Evolutionary conservation across 352 stramenopile genomes (phyloP), one percentile per base, ranked within the genome.

Genomic region (Plasmopara halstedii): DNA sequence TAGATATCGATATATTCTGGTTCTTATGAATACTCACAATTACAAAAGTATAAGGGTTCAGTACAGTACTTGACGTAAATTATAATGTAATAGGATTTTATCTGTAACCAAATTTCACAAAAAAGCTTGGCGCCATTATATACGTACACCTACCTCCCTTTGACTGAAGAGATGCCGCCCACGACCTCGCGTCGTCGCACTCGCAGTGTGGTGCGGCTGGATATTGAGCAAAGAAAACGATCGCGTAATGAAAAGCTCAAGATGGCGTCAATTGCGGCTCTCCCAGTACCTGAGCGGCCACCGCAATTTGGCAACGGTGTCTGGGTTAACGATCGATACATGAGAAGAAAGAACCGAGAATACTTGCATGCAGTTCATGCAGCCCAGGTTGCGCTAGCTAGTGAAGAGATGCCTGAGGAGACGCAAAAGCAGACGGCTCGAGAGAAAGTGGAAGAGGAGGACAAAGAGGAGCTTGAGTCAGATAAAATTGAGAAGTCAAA

Each of bases 271-370:
- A 22, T 22, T 25, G 33, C 33, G 17, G 33, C 33, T 39, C 25
- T 29, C 25, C 25, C 25, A 29, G 33, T 15, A 11, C 33, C n/a
- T 6, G 36, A 32, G 20, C 20, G 7, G 20, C 20, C 22, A 23
- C 8, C 6, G 15, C 11, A 36, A 15, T 14, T 35, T 21, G 5
- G 49, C 49, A 23, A 33, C 33, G 7, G 15, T 14, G n/a, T 42
- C 32, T 18, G 37, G 33, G 20, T 36, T 32, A 6, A 53, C 35
- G 49, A 51, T 41, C 26, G 58, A 14, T 67, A 67, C 29, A 35
- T 57, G 43, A 53, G 58, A n/a, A 25, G 58, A 6, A 67, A 67
- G 46, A 60, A 56, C 18, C 49, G 58, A 14, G 58, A 67, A 23
- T 54, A 52, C 4, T 37, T 63, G 3, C 48, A 57, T 27, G 48